Base-by-base conservation (phyloP, 768 basidiomycete genomes). In the Leccinum uliginosum region DNA sequence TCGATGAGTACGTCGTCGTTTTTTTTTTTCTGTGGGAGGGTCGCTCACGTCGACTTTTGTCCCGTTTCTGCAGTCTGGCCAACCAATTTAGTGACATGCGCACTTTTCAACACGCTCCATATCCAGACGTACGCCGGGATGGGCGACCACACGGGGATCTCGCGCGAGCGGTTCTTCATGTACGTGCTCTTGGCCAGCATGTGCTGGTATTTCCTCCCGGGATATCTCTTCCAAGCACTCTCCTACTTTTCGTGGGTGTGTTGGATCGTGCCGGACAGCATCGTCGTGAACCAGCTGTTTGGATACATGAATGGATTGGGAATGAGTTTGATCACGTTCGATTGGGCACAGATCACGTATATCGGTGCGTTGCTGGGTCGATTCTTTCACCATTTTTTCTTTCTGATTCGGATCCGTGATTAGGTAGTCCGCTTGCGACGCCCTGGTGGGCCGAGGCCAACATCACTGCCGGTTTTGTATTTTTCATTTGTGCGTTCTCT, bases 381-480 rank as follows among this genome's bases (percentile, higher is more conserved):
- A 38, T 38, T n/a, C n/a, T n/a, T n/a, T n/a, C 17, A 17, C 8
- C 17, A 12, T 1, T 8, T 35, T 34, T 17, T 38, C 3, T 30
- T 30, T 2, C 35, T 38, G 38, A 38, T 38, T 32, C 0, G 38
- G 38, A 10, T n/a, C n/a, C 9, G 0, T 14, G 14, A 26, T 7
- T 44, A 69, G 70, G 56, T 15, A 73, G 68, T 24, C 90, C 90
- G 0, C 82, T 92, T 47, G 84, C 86, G 6, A 83, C 86, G 6
- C 90, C 90, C 2, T 92, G 88, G 87, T 90, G 87, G 87, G 87
- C 87, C 3, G 83, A 86, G 66, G 87, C 85, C 11, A 90, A 91
- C 67, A 75, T 89, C 53, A 69, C 79, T 4, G 73, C 66, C 49
- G 83, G 86, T 23, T 85, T 90, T 62, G 72, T 84, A 4, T 77